Base-by-base conservation (phyloP, 768 basidiomycete genomes). In the Collybiopsis luxurians region DNA sequence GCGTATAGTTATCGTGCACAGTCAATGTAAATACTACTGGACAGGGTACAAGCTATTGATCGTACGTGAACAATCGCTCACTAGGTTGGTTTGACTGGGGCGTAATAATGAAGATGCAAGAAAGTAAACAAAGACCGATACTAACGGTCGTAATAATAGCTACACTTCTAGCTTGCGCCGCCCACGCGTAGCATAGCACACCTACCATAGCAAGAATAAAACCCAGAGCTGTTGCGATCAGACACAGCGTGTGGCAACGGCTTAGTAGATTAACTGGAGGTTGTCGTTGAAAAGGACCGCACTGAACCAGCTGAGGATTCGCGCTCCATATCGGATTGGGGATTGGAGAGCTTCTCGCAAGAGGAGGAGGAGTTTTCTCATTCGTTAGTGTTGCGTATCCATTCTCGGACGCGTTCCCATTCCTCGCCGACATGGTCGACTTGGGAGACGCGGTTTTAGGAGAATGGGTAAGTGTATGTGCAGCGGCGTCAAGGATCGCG, bases 101-200 rank as follows among this genome's bases (percentile, higher is more conserved):
- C 21, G 60, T 19, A 15, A 63, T 42, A 6, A 70, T 61, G 2
- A 36, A 47, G 12, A 66, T 24, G 2, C 61, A 63, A 2, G 64
- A 55, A 13, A 63, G 38, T 24, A 75, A 19, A 31, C 74, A 77
- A 34, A 69, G 51, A 0, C 61, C 75, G 59, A 82, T 67, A 57
- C 73, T 77, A 5, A 58, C 53, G 19, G 71, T 75, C 17, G 75
- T 70, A 43, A 80, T 77, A 40, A 81, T 64, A 49, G 79, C 72
- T 6, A 79, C 81, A 50, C 73, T 76, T 3, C 30, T 57, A 1
- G 82, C 73, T 55, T 83, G 75, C 23, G 66, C 62, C 11, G 75
- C 73, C 83, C 83, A 86, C 2, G 78, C 71, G 57, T 77, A 82
- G 60, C 76, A 76, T 4, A 82, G 4, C 49, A 83, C 75, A 0